A percentile compares a stretch with the other conserved stretches of the same genome.
phyloP scores from a whole-genome alignment of 164 flowering plant genomes.

The Dillenia suffruticosa region DNA sequence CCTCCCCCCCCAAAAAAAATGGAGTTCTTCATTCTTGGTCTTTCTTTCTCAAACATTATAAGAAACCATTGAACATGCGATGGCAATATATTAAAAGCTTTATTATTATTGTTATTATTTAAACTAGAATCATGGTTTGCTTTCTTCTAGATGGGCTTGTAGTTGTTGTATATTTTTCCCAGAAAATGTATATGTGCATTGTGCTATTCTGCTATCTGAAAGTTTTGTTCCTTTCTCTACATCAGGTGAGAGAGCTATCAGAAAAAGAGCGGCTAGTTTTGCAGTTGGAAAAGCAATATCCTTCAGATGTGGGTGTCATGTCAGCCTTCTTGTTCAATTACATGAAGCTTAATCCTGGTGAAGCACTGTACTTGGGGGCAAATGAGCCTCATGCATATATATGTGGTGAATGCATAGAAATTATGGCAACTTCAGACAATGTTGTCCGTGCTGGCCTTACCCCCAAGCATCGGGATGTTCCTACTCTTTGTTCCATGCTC shows the following conservation, averaged over 20 bases:
- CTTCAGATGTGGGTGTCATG: constrained; percentile 78
- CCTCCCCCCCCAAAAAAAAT: too few relatives aligned
- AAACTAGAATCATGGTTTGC: too few relatives aligned
- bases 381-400: constrained; percentile 96
- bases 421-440: constrained; percentile 98
- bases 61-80: too few relatives aligned
- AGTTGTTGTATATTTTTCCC: too few relatives aligned
- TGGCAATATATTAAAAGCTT: too few relatives aligned
- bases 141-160: too few relatives aligned
- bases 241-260: constrained; percentile 63
- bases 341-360: constrained; percentile 80
- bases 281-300: constrained; percentile 71
- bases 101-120: too few relatives aligned
- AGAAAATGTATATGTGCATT: too few relatives aligned
- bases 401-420: constrained; percentile 80
- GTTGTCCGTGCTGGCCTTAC: constrained; percentile 98
- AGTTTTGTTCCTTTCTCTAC: neutral
- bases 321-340: constrained; percentile 80
- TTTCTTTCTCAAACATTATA: too few relatives aligned
- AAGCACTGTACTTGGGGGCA: constrained; percentile 82
- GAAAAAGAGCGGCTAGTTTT: constrained; percentile 68
- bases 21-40: too few relatives aligned
- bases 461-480: constrained; percentile 73
- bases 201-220: too few relatives aligned
- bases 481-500: constrained; percentile 87